Conservation (phyloP, 1,139 yeast species). For the Candida mesenterica region DNA sequence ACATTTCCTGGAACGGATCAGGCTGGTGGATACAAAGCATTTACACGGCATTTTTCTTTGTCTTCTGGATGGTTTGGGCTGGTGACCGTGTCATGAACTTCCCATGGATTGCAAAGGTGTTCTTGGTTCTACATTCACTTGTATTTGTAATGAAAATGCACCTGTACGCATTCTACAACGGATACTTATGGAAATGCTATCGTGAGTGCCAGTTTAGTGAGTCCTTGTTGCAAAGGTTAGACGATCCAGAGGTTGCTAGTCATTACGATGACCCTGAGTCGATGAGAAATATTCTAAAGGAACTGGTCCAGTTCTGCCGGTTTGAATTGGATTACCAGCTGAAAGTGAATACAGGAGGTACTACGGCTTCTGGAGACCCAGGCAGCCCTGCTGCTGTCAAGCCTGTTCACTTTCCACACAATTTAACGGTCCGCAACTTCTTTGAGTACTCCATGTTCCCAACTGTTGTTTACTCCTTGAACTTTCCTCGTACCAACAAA, state of each 20-base stretch:
- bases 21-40: slow-evolving; percentile 64
- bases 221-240: slow-evolving; percentile 25
- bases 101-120: slow-evolving; percentile 89
- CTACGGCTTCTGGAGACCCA: background rate
- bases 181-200: slow-evolving; percentile 70
- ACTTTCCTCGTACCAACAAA: slow-evolving; percentile 70
- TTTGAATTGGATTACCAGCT: slow-evolving; percentile 59
- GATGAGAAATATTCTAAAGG: slow-evolving; percentile 28
- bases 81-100: slow-evolving; percentile 43
- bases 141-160: slow-evolving; percentile 92
- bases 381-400: background rate
- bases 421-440: slow-evolving; percentile 64
- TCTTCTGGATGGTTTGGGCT: slow-evolving; percentile 53
- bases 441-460: slow-evolving; percentile 87
- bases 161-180: slow-evolving; percentile 85
- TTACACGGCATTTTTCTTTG: slow-evolving; percentile 52
- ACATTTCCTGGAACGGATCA: slow-evolving; percentile 52
- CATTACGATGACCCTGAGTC: slow-evolving; percentile 1
- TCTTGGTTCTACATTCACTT: slow-evolving; percentile 74
- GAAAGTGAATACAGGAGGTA: slow-evolving; percentile 16
- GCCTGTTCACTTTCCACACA: slow-evolving; percentile 58
- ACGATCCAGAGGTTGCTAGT: slow-evolving; percentile 3
- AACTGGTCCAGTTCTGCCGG: slow-evolving; percentile 59
- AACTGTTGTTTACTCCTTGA: slow-evolving; percentile 77
- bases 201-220: slow-evolving; percentile 56